Conservation (phyloP, 192 early-diverging fungal species). For the Entrophospora sp. region DNA sequence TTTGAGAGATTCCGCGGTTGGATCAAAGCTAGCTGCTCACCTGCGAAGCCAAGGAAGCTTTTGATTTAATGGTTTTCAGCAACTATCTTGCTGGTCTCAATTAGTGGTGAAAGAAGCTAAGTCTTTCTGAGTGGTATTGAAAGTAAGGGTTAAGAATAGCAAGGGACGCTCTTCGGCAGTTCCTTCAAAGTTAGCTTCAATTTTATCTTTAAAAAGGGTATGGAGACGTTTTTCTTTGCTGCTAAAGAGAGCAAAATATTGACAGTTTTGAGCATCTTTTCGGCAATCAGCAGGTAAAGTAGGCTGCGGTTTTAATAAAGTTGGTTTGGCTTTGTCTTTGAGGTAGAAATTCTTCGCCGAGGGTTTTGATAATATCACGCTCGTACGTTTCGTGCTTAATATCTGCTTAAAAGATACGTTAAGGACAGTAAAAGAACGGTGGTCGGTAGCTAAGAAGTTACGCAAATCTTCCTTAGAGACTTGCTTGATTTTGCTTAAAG, state of each 20-base stretch:
- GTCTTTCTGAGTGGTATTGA: not conserved
- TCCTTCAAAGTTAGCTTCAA: slow-evolving; percentile 4
- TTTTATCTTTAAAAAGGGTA: slow-evolving; percentile 3
- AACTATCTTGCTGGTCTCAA: not conserved
- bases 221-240: not conserved
- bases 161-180: not conserved
- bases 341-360: not conserved
- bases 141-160: too few species aligned
- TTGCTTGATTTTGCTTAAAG: too few species aligned
- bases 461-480: not conserved
- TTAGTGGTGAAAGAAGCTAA: not conserved
- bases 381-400: not conserved
- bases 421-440: too few species aligned
- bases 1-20: not conserved
- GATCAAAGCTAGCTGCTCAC: not conserved
- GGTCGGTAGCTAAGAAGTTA: not conserved
- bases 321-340: not conserved
- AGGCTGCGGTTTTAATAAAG: not conserved
- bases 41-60: not conserved
- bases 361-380: not conserved
- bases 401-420: not conserved
- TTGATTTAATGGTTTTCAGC: not conserved
- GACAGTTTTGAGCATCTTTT: not conserved
- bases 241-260: not conserved
- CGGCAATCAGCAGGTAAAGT: not conserved